These are phyloP conservation scores for Penicillium lividum DNA, from an alignment of 495 filamentous ascomycete species.

Conservation along the genomic window DNA sequence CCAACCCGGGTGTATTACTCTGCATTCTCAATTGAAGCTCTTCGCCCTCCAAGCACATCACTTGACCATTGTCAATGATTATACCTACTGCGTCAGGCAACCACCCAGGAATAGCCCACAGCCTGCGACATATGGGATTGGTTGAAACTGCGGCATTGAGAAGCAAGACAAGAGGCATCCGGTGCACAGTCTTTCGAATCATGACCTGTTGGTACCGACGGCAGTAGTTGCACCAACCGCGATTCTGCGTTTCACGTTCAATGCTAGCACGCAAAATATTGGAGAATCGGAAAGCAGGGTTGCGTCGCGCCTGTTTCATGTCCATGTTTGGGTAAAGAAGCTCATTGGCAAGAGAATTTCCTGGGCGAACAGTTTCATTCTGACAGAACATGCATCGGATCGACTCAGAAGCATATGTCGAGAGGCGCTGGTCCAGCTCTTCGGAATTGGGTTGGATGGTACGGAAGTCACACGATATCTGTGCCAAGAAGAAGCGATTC, in stretches of 20 bases:
- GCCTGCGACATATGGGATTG: constrained; percentile 66
- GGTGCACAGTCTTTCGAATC: constrained; percentile 75
- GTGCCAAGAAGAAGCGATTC: constrained; percentile 73
- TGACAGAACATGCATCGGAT: constrained; percentile 82
- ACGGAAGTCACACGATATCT: constrained; percentile 69
- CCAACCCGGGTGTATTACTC: constrained; percentile 65
- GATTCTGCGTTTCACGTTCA: constrained; percentile 74
- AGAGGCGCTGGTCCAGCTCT: constrained; percentile 59
- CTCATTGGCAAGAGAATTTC: constrained; percentile 74
- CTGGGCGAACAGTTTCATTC: constrained; percentile 70
- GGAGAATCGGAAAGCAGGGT: constrained; percentile 67
- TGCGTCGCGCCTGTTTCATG: constrained; percentile 51
- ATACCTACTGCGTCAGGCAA: constrained; percentile 90
- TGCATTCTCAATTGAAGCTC: constrained; percentile 60
- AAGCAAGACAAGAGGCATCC: constrained; percentile 77
- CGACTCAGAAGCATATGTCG: constrained; percentile 55
- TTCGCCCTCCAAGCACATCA: constrained; percentile 88
- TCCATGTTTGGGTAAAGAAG: constrained; percentile 71
- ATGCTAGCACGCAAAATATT: constrained; percentile 84
- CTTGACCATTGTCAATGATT: constrained; percentile 74
- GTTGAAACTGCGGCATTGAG: constrained; percentile 73
- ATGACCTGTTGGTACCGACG: constrained; percentile 80
- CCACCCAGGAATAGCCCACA: constrained; percentile 88
- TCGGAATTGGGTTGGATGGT: constrained; percentile 57
- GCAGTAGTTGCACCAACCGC: constrained; percentile 90